Conservation (phyloP, 1,284 basidiomycete genomes). For the Trametes versicolor region DNA sequence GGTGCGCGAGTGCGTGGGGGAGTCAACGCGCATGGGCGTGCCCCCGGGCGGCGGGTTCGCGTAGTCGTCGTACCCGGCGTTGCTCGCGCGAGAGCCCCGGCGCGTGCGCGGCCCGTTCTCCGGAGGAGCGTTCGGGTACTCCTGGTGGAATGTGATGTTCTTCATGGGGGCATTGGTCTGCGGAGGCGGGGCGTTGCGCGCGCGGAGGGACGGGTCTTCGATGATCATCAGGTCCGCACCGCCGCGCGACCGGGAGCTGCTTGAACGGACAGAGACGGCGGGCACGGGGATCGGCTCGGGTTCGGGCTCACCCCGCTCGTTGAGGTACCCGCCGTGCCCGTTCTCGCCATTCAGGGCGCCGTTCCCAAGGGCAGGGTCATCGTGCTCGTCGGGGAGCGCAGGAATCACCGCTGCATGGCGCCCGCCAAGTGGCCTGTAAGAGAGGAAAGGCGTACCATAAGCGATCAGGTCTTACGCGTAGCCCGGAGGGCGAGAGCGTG, state of each 20-base stretch:
- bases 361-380: constrained; percentile 40
- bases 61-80: constrained; percentile 38
- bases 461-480: constrained; percentile 8
- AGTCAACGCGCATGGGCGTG: constrained; percentile 31
- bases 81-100: constrained; percentile 36
- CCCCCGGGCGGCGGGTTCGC: constrained; percentile 13
- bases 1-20: constrained; percentile 34
- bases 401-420: constrained; percentile 82
- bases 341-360: constrained; percentile 19
- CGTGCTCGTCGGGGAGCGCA: constrained; percentile 76
- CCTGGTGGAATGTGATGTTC: constrained; percentile 44
- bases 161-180: constrained; percentile 34
- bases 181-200: constrained; percentile 29
- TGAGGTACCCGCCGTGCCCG: constrained; percentile 28
- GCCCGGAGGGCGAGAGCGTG: not conserved
- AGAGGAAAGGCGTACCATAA: constrained; percentile 24
- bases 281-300: constrained; percentile 22
- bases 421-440: constrained; percentile 71
- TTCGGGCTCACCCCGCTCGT: constrained; percentile 27
- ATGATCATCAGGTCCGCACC: constrained; percentile 44
- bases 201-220: constrained; percentile 36
- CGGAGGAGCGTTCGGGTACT: constrained; percentile 37
- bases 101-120: constrained; percentile 34
- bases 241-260: constrained; percentile 16
- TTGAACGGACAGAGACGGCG: not conserved